phyloP scores from a whole-genome alignment of 768 basidiomycete species.

The Agaricus subrufescens region DNA sequence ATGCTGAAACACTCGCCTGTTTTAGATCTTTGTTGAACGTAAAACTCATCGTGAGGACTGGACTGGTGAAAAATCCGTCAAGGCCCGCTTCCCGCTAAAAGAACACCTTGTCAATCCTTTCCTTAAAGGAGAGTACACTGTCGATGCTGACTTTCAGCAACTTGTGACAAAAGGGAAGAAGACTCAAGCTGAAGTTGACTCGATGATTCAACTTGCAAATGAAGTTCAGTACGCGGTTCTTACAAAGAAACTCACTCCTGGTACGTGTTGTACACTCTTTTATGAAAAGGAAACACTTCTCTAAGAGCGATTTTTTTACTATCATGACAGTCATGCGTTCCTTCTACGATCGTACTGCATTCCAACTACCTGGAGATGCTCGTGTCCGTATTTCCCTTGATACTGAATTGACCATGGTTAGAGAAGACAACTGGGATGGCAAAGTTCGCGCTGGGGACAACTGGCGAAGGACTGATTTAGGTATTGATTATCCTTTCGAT shows the following conservation, averaged over 20 bases:
- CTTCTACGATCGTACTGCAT: constrained; percentile 98
- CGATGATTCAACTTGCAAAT: constrained; percentile 94
- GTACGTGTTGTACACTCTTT: constrained; percentile 34
- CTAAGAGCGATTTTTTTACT: not conserved
- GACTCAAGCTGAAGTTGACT: constrained; percentile 83
- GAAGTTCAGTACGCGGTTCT: constrained; percentile 93
- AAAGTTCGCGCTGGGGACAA: constrained; percentile 71
- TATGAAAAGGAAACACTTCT: not conserved
- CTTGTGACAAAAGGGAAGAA: constrained; percentile 90
- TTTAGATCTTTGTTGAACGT: constrained; percentile 80
- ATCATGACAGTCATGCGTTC: constrained; percentile 75
- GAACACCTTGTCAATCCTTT: constrained; percentile 92
- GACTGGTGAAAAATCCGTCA: constrained; percentile 99
- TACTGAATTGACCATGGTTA: constrained; percentile 89
- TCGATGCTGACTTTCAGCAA: constrained; percentile 89
- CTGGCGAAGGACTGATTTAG: constrained; percentile 93
- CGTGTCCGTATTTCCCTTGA: constrained; percentile 97
- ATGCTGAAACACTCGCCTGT: not conserved
- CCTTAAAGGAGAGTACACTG: constrained; percentile 83
- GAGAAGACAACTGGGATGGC: constrained; percentile 98
- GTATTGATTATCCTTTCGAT: constrained; percentile 88
- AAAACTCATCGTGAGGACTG: constrained; percentile 97
- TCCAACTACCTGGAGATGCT: constrained; percentile 98
- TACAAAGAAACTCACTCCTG: constrained; percentile 76
- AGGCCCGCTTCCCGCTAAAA: constrained; percentile 93